Conservation (phyloP, 2,329 filamentous ascomycete species). For the Exophiala bonariae region DNA sequence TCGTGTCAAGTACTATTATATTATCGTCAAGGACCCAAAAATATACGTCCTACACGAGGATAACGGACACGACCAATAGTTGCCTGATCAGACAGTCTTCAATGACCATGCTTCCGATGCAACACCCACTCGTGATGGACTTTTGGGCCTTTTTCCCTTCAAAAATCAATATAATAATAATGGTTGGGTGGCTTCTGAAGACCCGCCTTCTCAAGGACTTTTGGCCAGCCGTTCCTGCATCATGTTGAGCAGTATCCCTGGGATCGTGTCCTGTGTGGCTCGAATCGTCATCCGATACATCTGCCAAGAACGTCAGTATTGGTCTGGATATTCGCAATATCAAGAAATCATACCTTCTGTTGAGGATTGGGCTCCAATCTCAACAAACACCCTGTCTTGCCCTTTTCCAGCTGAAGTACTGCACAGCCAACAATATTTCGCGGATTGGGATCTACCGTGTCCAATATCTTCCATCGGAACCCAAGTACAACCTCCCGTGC, state of each 20-base stretch:
- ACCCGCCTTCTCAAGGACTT: slow-evolving; percentile 37
- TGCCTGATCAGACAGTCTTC: too few relatives aligned
- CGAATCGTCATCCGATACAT: slow-evolving; percentile 94
- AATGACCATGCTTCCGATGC: too few relatives aligned
- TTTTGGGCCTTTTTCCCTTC: too few relatives aligned
- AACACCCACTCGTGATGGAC: too few relatives aligned
- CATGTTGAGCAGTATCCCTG: slow-evolving; percentile 73
- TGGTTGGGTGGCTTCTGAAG: too few relatives aligned
- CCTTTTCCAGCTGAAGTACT: slow-evolving; percentile 74
- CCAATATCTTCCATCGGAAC: slow-evolving; percentile 85
- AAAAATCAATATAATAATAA: too few relatives aligned
- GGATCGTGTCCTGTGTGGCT: slow-evolving; percentile 88
- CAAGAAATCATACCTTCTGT: slow-evolving; percentile 71
- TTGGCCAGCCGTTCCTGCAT: slow-evolving; percentile 81
- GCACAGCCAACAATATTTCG: slow-evolving; percentile 90
- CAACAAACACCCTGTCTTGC: slow-evolving; percentile 92
- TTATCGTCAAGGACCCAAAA: too few relatives aligned
- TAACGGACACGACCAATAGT: too few relatives aligned
- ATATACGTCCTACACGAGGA: too few relatives aligned
- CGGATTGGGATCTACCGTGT: slow-evolving; percentile 83
- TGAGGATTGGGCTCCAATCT: slow-evolving; percentile 91
- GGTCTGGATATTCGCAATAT: neutral
- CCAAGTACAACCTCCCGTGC: slow-evolving; percentile 70
- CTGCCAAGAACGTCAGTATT: slow-evolving; percentile 46
- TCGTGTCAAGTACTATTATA: too few relatives aligned